Evolutionary conservation across 179 eudicot genomes (phyloP), one percentile per base, ranked within the genome.

Genomic region (Vitellaria paradoxa): DNA sequence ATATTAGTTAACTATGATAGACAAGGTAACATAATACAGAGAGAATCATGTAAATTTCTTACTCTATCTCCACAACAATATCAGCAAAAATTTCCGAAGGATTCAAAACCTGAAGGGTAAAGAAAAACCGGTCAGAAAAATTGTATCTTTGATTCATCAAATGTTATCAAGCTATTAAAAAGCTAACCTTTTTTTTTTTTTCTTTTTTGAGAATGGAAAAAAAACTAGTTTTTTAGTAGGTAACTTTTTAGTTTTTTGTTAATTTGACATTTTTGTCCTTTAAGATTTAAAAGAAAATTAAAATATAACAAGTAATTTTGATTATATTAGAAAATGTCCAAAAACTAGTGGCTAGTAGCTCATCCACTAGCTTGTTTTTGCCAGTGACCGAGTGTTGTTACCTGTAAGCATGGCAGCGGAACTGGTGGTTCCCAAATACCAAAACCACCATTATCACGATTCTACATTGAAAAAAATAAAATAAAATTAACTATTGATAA

Each of bases 401-500:
- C 85, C 82, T 79, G 52, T 10, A 82, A 53, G 40, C 64, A 76
- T 23, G 82, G 87, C 12, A 78, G 49, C 55, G 87, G 78, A 70
- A 81, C 76, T 23, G 80, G 71, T 42, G 78, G 75, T 59, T 84
- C 84, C 87, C 87, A 84, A 57, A 76, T 47, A 15, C 80, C 80
- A 65, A 81, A 84, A 52, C 86, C 86, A 17, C 87, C 87, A 66
- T 67, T 84, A 7, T 55, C 62, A 37, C 72, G 76, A 46, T 70
- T 68, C 81, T 81, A 21, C 61, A 63, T 5, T 3, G 9, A 46
- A 45, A 4, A 55, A 60, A 15, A 4, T 3, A n/a, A 12, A 50
- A 42, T 9, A 65, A 52, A 46, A 49, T 30, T 7, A 49, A 49
- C 37, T 1, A 59, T 2, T 78, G 4, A 7, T 57, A 4, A 26